phyloP scores from a whole-genome alignment of 2,329 filamentous ascomycete genomes.

The Knufia petricola region DNA sequence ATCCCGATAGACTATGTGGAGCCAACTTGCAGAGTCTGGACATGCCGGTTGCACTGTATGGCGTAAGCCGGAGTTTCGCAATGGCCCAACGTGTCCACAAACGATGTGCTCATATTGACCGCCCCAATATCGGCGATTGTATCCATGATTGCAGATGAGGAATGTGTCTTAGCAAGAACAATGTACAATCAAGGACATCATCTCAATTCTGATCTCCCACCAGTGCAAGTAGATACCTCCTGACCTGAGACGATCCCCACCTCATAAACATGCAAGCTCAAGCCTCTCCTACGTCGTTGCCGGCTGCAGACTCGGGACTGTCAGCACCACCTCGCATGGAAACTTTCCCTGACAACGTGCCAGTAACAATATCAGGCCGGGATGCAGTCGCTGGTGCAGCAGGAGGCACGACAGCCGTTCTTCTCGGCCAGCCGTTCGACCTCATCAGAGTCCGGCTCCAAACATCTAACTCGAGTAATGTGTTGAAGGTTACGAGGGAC shows the following conservation, averaged over 20 bases:
- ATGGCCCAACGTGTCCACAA: too few species aligned
- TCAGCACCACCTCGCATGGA: too few species aligned
- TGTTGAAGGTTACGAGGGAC: conserved; percentile 3
- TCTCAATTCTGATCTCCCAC: background rate
- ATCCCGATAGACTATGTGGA: too few species aligned
- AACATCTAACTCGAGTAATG: conserved; percentile 10
- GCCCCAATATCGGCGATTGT: background rate
- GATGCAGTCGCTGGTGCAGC: background rate
- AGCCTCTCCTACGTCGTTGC: background rate
- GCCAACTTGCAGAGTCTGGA: too few species aligned
- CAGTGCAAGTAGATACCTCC: too few species aligned
- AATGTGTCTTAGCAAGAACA: background rate
- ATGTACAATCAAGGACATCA: background rate
- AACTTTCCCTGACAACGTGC: too few species aligned
- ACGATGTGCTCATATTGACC: background rate
- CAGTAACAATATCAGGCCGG: background rate
- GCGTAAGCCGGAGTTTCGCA: background rate
- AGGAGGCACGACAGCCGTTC: conserved; percentile 34
- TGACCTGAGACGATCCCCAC: too few species aligned
- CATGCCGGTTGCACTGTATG: too few species aligned
- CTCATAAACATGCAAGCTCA: background rate
- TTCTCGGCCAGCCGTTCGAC: conserved; percentile 25
- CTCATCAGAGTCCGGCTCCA: conserved; percentile 12
- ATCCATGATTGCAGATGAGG: background rate
- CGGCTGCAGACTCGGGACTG: background rate